Conservation (phyloP, 192 early-diverging fungal species). For the Dimargaris cristalligena region DNA sequence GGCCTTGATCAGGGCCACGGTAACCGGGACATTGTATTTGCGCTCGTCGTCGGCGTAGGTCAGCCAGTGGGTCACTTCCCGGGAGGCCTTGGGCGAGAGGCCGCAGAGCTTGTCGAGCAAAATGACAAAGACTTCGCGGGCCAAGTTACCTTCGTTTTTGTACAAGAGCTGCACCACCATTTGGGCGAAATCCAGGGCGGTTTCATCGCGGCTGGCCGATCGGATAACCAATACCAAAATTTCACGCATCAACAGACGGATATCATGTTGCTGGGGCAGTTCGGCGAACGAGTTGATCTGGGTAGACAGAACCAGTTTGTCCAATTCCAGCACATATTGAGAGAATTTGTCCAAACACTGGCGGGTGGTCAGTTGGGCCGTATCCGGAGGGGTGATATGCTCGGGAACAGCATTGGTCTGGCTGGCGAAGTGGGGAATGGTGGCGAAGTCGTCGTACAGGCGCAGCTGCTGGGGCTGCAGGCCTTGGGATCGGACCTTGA, state of each 20-base stretch:
- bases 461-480: constrained; percentile 60
- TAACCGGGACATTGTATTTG: constrained; percentile 76
- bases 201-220: constrained; percentile 58
- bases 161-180: constrained; percentile 76
- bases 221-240: constrained; percentile 54
- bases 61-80: constrained; percentile 83
- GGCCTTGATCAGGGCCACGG: constrained; percentile 63
- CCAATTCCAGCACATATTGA: constrained; percentile 57
- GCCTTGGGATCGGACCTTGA: constrained; percentile 70
- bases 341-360: constrained; percentile 29
- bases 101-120: constrained; percentile 76
- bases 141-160: constrained; percentile 51
- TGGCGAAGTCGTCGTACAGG: constrained; percentile 73
- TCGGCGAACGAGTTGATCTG: constrained; percentile 34
- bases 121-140: constrained; percentile 66
- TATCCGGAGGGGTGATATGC: not conserved
- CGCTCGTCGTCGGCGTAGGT: constrained; percentile 90
- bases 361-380: constrained; percentile 15
- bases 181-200: constrained; percentile 73
- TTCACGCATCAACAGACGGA: constrained; percentile 51
- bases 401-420: constrained; percentile 15
- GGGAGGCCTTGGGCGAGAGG: constrained; percentile 54
- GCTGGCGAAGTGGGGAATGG: constrained; percentile 40
- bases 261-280: constrained; percentile 63
- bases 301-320: constrained; percentile 44